These are phyloP conservation scores for Micromonas commoda DNA, from an alignment of 139 green algal genomes.

Conservation along the genomic window DNA sequence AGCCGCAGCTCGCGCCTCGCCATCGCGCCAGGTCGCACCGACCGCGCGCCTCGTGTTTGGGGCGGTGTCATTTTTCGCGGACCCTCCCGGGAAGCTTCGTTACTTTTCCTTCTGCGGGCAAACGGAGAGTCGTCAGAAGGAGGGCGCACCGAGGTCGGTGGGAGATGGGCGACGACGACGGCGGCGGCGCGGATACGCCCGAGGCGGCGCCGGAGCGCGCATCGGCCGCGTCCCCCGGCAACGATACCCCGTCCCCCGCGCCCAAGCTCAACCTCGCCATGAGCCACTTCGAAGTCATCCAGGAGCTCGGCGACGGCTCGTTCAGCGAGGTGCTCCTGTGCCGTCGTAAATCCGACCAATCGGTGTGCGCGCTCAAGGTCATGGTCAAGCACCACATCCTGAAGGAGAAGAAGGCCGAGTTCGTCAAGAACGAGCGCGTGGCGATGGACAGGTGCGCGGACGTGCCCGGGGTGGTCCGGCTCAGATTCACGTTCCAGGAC, in stretches of 20 bases:
- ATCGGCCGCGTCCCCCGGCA: no score
- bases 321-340: background rate
- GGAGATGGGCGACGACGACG: background rate
- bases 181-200: background rate
- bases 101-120: no score
- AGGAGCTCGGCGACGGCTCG: conserved; percentile 4
- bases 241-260: no score
- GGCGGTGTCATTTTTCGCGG: no score
- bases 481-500: conserved; percentile 38
- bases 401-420: conserved; percentile 15
- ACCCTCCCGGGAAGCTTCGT: no score
- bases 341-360: background rate
- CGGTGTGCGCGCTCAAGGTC: conserved; percentile 23
- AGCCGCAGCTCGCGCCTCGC: no score
- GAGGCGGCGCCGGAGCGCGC: no score
- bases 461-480: background rate
- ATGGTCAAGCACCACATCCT: conserved; percentile 33
- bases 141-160: no score
- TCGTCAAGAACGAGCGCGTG: conserved; percentile 25
- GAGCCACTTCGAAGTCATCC: background rate
- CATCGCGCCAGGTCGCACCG: no score
- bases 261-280: background rate
- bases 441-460: background rate
- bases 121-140: no score
- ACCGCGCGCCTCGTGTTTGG: no score